Conservation (phyloP, 1,284 basidiomycete species). For the Boletus mariae region DNA sequence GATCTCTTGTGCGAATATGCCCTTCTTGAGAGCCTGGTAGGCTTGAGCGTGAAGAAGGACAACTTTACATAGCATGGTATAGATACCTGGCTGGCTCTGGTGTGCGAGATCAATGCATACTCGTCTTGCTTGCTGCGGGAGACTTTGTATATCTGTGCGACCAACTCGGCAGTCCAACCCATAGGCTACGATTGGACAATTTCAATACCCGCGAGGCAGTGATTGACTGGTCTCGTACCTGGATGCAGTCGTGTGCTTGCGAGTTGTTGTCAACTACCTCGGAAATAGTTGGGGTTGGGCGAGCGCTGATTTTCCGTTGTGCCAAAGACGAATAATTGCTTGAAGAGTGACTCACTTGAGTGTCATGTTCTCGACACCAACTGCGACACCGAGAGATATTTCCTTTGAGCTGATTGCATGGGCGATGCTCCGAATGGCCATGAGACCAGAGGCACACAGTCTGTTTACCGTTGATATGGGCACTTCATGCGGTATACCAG, state of each 20-base stretch:
- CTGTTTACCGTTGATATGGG: slow-evolving; percentile 81
- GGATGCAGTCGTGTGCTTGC: slow-evolving; percentile 71
- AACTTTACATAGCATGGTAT: background rate
- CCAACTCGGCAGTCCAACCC: slow-evolving; percentile 92
- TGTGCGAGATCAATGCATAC: slow-evolving; percentile 79
- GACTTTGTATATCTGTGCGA: slow-evolving; percentile 71
- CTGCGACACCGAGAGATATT: slow-evolving; percentile 72
- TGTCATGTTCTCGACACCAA: slow-evolving; percentile 85
- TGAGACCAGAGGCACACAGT: slow-evolving; percentile 81
- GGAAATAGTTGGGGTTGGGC: slow-evolving; percentile 74
- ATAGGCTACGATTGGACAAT: slow-evolving; percentile 61
- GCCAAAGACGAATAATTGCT: slow-evolving; percentile 1
- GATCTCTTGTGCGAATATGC: slow-evolving; percentile 77
- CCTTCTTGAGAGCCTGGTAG: slow-evolving; percentile 53
- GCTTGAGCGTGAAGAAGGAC: background rate
- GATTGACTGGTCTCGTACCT: slow-evolving; percentile 42
- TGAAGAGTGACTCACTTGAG: slow-evolving; percentile 51
- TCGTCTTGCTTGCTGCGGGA: slow-evolving; percentile 77
- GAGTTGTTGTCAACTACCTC: slow-evolving; percentile 48
- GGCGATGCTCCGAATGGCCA: slow-evolving; percentile 79
- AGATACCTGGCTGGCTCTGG: slow-evolving; percentile 62
- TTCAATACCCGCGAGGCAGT: slow-evolving; percentile 1
- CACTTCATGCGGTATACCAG: slow-evolving; percentile 74
- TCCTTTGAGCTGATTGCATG: slow-evolving; percentile 72
- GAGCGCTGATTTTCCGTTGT: slow-evolving; percentile 46